Base-by-base conservation (phyloP, 495 filamentous ascomycete species). In the Aspergillus affinis region DNA sequence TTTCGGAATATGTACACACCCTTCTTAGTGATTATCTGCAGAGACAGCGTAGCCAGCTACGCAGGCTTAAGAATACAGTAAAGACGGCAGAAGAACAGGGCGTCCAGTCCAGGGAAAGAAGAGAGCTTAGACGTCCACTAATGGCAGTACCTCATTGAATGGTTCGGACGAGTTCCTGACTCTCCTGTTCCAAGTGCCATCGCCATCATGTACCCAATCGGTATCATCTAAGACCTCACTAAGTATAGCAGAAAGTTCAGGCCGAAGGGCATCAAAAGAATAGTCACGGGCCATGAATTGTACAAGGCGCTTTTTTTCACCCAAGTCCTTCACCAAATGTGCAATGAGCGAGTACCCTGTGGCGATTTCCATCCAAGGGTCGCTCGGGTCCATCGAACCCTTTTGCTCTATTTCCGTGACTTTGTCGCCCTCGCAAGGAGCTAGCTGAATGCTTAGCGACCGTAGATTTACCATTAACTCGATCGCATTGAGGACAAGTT, bases 311-410 rank as follows among this genome's bases (percentile, higher is more conserved):
- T 61, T 59, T 29, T 13, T 58, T 23, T 59, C 58, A 0, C 62
- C 55, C 19, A 73, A 48, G 7, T 68, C 59, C 12, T 57, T 58
- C 19, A 79, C 65, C 17, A 65, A 54, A 45, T 71, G 72, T 4
- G 65, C 73, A 53, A 78, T 69, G 12, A 80, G 60, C 17, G 70
- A 65, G 59, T 78, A 80, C 1, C 70, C 69, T 2, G 75, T 76
- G 29, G 70, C 61, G 18, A 80, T 60, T 46, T 80, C 77, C 74
- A 77, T 78, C 75, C 76, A 80, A 0, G 75, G 73, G 56, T 78
- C 77, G 21, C 71, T 72, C 6, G 71, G 71, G 44, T 80, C 76
- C 65, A 75, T 69, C 3, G 75, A 77, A 9, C 75, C 76, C 48
- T 72, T 67, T 46, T 75, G 72, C 45, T 78, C 73, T 10, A 72